phyloP scores from a whole-genome alignment of 441 rosid species.

The Raphanus hybrid region DNA sequence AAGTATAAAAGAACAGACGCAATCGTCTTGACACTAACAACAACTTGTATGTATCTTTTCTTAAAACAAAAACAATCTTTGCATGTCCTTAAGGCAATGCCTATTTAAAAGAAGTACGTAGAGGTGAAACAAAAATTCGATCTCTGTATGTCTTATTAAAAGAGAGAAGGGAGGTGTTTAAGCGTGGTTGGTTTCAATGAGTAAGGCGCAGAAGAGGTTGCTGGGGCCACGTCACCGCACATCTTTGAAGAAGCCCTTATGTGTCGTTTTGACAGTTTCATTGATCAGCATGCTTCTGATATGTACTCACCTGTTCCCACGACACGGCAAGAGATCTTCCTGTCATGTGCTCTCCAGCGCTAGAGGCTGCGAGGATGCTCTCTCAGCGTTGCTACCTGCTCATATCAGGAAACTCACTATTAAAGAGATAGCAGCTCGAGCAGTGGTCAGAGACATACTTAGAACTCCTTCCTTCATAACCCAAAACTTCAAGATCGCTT shows the following conservation, averaged over 20 bases:
- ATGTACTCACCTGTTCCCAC: constrained; percentile 74
- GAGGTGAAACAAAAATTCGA: constrained; percentile 28
- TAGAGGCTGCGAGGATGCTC: constrained; percentile 63
- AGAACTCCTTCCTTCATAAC: constrained; percentile 51
- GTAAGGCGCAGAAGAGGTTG: constrained; percentile 59
- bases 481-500: constrained; percentile 76
- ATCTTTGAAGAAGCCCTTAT: constrained; percentile 76
- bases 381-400: constrained; percentile 87
- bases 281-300: constrained; percentile 77
- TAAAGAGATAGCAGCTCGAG: constrained; percentile 73
- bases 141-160: constrained; percentile 47
- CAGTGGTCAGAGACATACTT: constrained; percentile 74
- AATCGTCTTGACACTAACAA: constrained; percentile 11
- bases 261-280: constrained; percentile 77
- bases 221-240: constrained; percentile 74
- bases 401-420: constrained; percentile 72
- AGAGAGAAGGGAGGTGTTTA: constrained; percentile 52
- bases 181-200: constrained; percentile 48
- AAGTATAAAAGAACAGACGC: constrained; percentile 16
- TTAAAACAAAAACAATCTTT: not conserved
- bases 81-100: constrained; percentile 13
- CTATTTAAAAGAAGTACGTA: constrained; percentile 14
- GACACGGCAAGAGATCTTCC: constrained; percentile 50
- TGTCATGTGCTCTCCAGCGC: constrained; percentile 55
- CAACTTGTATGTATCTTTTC: constrained; percentile 7